These are phyloP conservation scores for Quercus cerris DNA, from an alignment of 306 rosid genomes.

Conservation along the genomic window DNA sequence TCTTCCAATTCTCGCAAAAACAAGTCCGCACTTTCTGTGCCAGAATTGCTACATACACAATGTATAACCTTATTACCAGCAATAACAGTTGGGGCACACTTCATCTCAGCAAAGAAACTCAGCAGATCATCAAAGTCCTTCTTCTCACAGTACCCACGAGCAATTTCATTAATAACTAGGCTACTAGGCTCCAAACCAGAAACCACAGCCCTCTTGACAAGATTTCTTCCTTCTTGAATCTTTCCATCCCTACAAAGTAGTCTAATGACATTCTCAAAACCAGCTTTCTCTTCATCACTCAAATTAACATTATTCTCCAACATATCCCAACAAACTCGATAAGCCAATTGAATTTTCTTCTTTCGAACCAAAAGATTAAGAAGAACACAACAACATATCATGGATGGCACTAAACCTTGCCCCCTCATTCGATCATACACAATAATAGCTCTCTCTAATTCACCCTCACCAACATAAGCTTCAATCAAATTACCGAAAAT, in stretches of 20 bases:
- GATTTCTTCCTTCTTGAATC: constrained; percentile 68
- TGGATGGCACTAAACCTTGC: constrained; percentile 38
- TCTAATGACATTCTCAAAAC: constrained; percentile 51
- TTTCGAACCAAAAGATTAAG: constrained; percentile 44
- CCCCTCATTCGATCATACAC: constrained; percentile 44
- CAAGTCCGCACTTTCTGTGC: constrained; percentile 47
- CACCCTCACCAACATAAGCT: constrained; percentile 48
- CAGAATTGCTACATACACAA: constrained; percentile 54
- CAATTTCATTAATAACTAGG: constrained; percentile 57
- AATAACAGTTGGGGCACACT: constrained; percentile 45
- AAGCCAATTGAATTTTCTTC: constrained; percentile 45
- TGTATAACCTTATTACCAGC: constrained; percentile 65
- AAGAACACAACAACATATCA: constrained; percentile 36
- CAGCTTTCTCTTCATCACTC: constrained; percentile 40
- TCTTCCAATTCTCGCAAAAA: constrained; percentile 51
- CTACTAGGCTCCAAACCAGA: constrained; percentile 38
- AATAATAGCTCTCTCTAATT: constrained; percentile 51
- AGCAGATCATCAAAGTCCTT: constrained; percentile 73
- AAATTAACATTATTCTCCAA: constrained; percentile 31
- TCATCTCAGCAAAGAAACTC: constrained; percentile 64
- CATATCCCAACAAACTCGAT: constrained; percentile 50
- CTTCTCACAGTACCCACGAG: constrained; percentile 81
- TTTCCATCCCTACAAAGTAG: constrained; percentile 60
- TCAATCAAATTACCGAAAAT: constrained; percentile 42
- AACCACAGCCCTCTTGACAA: constrained; percentile 59